phyloP scores from a whole-genome alignment of 202 grass and related monocot genomes.

The Digitaria exilis region DNA sequence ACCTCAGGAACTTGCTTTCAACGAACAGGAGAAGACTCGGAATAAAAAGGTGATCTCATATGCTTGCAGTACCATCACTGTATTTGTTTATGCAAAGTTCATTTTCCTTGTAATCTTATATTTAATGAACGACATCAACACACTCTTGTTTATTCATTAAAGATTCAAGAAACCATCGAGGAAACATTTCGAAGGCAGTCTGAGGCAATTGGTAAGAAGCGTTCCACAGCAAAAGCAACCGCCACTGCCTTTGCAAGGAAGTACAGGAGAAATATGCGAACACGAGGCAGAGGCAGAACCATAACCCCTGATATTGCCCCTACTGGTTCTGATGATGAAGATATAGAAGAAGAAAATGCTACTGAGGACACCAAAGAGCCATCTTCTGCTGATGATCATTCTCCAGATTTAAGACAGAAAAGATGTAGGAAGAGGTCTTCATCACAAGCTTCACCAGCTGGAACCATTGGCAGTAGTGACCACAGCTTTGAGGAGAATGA shows the following conservation, averaged over 20 bases:
- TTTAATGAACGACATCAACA: slow-evolving; percentile 2
- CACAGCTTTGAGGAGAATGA: slow-evolving; percentile 62
- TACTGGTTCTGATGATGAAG: slow-evolving; percentile 71
- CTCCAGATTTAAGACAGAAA: slow-evolving; percentile 73
- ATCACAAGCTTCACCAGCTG: slow-evolving; percentile 72
- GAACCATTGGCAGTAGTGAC: slow-evolving; percentile 53
- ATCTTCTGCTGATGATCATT: slow-evolving; percentile 77
- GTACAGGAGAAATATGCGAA: slow-evolving; percentile 65
- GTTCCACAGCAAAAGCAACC: slow-evolving; percentile 56
- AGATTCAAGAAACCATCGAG: slow-evolving; percentile 97
- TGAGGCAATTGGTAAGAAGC: slow-evolving; percentile 80
- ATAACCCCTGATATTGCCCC: slow-evolving; percentile 39
- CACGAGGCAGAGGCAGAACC: slow-evolving; percentile 63
- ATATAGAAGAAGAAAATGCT: slow-evolving; percentile 66
- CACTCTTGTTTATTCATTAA: slow-evolving; percentile 6
- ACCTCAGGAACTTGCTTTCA: slow-evolving; percentile 89
- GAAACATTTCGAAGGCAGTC: slow-evolving; percentile 78
- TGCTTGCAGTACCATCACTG: slow-evolving; percentile 19
- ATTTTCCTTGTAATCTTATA: slow-evolving; percentile 30
- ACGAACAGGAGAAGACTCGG: slow-evolving; percentile 85
- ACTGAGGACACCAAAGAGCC: slow-evolving; percentile 68
- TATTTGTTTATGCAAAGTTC: slow-evolving; percentile 11
- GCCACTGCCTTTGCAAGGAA: slow-evolving; percentile 61
- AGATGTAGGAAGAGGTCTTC: slow-evolving; percentile 57
- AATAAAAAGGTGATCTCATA: slow-evolving; percentile 79